Evolutionary conservation across 352 stramenopile species (phyloP).

Genomic region (Phytophthora uliginosa): DNA sequence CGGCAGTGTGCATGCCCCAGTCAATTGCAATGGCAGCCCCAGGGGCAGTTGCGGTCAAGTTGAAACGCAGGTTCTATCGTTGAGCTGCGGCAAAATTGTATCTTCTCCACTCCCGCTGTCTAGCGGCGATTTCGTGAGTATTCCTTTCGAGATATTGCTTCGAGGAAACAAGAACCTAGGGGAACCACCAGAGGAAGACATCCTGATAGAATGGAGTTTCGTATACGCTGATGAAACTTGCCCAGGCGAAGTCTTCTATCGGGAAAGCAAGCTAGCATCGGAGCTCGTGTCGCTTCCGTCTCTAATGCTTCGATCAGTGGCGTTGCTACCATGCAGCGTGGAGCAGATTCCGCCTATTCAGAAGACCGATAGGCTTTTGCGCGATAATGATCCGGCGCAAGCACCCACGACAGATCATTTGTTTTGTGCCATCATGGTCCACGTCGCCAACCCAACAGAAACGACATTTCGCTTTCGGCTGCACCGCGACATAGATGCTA

Average conservation of each 20-base stretch:
- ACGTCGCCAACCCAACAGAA: conserved; percentile 79
- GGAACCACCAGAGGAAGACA: conserved; percentile 39
- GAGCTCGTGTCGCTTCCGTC: conserved; percentile 64
- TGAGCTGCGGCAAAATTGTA: conserved; percentile 33
- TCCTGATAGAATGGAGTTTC: conserved; percentile 73
- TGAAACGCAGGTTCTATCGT: conserved; percentile 24
- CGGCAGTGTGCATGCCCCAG: not conserved
- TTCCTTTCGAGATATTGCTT: conserved; percentile 54
- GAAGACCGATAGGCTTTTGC: not conserved
- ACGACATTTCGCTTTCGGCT: conserved; percentile 71
- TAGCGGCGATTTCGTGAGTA: conserved; percentile 43
- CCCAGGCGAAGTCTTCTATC: conserved; percentile 47
- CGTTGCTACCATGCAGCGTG: conserved; percentile 43
- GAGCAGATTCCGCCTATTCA: conserved; percentile 20
- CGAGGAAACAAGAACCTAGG: conserved; percentile 21
- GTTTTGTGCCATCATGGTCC: conserved; percentile 56
- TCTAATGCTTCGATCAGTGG: conserved; percentile 50
- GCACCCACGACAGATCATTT: conserved; percentile 55
- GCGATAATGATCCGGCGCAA: not conserved
- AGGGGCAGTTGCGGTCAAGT: conserved; percentile 5
- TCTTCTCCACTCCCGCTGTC: conserved; percentile 37
- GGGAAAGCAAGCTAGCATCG: conserved; percentile 61
- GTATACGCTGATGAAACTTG: conserved; percentile 56
- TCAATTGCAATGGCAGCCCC: not conserved
- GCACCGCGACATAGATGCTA: conserved; percentile 18